phyloP scores from a whole-genome alignment of 2,329 filamentous ascomycete species.

The Capronia coronata region DNA sequence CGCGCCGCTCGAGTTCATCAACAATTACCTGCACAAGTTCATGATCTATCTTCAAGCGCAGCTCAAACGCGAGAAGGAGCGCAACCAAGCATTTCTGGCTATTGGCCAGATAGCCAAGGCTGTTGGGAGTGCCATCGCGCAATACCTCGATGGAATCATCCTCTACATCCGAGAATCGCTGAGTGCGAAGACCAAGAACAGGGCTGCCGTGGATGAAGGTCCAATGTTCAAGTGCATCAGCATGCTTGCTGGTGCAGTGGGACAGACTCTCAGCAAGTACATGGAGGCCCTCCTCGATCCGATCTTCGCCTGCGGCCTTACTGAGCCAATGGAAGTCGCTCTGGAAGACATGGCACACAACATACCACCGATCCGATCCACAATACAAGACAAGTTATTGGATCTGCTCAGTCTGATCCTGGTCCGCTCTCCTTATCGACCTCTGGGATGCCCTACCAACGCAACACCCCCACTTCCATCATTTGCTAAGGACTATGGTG shows the following conservation, averaged over 20 bases:
- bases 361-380: conserved; percentile 86
- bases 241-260: conserved; percentile 87
- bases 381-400: conserved; percentile 86
- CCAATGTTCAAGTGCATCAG: conserved; percentile 98
- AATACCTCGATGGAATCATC: conserved; percentile 89
- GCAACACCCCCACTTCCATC: conserved; percentile 74
- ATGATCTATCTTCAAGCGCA: conserved; percentile 95
- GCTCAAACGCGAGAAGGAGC: conserved; percentile 88
- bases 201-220: conserved; percentile 52
- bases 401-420: conserved; percentile 93
- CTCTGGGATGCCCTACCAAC: conserved; percentile 83
- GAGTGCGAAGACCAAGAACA: conserved; percentile 41
- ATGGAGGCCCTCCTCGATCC: conserved; percentile 93
- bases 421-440: conserved; percentile 85
- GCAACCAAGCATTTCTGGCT: conserved; percentile 88
- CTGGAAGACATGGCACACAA: conserved; percentile 98
- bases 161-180: conserved; percentile 81
- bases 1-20: conserved; percentile 81
- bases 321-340: conserved; percentile 87
- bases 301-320: conserved; percentile 93
- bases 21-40: conserved; percentile 83
- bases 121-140: conserved; percentile 88
- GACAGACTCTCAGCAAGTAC: conserved; percentile 95
- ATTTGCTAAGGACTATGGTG: conserved; percentile 81
- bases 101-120: conserved; percentile 96